Conservation (phyloP, 176 grass and related monocot species). For the Oryza officinalis region DNA sequence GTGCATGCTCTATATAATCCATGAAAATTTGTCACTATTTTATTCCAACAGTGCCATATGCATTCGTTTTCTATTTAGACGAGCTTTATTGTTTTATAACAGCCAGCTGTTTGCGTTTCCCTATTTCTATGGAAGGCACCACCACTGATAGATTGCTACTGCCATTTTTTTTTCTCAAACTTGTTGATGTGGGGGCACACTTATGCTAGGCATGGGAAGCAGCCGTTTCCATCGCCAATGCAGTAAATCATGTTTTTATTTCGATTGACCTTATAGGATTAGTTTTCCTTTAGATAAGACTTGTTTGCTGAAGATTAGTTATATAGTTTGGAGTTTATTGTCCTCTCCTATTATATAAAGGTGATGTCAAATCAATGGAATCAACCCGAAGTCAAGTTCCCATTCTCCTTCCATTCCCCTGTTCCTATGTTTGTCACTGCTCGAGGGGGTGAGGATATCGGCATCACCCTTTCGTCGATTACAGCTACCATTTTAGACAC, state of each 20-base stretch:
- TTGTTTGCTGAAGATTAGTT: background rate
- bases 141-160: background rate
- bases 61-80: background rate
- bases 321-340: background rate
- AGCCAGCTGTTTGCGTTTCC: background rate
- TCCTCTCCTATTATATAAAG: background rate
- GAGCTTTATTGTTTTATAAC: no score
- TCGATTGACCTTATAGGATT: no score
- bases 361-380: background rate
- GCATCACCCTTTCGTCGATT: no score
- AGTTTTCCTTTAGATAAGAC: background rate
- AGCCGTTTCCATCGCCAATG: background rate
- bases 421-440: background rate
- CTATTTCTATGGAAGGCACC: background rate
- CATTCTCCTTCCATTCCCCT: background rate
- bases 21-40: background rate
- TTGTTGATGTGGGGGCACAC: background rate
- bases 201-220: background rate
- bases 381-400: background rate
- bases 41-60: background rate
- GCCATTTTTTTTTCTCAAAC: background rate
- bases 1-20: background rate
- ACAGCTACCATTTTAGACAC: no score
- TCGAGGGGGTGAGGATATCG: no score
- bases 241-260: no score